Evolutionary conservation across 108 stramenopile genomes (phyloP).

Genomic region (Cylindrotheca fusiformis): DNA sequence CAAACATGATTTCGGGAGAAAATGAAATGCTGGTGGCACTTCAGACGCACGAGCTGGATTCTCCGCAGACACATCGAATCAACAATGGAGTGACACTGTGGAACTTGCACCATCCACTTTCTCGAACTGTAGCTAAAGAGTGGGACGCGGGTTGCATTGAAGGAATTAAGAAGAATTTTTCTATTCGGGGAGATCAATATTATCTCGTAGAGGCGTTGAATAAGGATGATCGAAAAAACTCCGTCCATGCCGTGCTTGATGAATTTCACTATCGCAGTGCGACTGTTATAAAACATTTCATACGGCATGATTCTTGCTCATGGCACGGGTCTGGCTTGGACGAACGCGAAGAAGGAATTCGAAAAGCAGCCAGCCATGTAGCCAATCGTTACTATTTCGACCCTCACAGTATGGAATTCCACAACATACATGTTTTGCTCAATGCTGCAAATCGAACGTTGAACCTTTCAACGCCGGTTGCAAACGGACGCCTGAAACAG

Average conservation of each 20-base stretch:
- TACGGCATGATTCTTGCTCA: constrained; percentile 12
- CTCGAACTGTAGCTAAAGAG: constrained; percentile 11
- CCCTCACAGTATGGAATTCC: not conserved
- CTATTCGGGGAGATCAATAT: constrained; percentile 18
- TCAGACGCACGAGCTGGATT: constrained; percentile 11
- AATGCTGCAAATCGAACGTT: not conserved
- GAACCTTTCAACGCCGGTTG: not conserved
- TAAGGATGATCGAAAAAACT: not conserved
- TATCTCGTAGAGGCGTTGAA: constrained; percentile 5
- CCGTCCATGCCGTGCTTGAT: constrained; percentile 9
- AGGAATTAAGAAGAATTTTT: constrained; percentile 13
- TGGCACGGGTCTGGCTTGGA: constrained; percentile 29
- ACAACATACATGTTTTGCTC: not conserved
- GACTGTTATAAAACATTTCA: constrained; percentile 35
- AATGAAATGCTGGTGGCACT: constrained; percentile 21
- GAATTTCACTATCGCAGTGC: constrained; percentile 32
- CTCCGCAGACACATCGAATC: not conserved
- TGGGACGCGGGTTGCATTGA: constrained; percentile 16
- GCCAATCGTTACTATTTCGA: not conserved
- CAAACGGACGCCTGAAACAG: too few relatives aligned
- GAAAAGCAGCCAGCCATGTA: constrained; percentile 2
- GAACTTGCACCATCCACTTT: constrained; percentile 30
- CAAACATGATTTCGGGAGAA: constrained; percentile 8
- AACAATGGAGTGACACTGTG: constrained; percentile 37
- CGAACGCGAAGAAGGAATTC: constrained; percentile 12